Evolutionary conservation across 306 rosid species (phyloP), one percentile per base, ranked within the genome.

Genomic region (Inga laurina): DNA sequence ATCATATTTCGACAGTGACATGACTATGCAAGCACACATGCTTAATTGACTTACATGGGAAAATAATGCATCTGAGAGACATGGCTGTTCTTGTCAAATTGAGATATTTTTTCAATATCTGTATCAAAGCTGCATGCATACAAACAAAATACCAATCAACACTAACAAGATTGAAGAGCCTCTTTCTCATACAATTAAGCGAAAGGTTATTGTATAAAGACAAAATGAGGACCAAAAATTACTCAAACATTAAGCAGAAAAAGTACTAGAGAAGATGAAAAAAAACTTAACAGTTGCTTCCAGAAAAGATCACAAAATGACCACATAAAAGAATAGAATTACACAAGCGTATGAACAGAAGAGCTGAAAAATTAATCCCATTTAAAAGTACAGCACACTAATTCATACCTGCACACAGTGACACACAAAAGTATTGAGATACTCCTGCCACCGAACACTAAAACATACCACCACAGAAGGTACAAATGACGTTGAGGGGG

Each of bases 1-100:
- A 44, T 35, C 22, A 32, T 54, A 80, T 43, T 75, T 79, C 45
- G 59, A 73, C 72, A 54, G 21, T 41, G 44, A 27, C 72, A 48
- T 9, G 34, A 78, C 24, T 59, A 84, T 21, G 39, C 48, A 70
- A 62, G 74, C 16, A 71, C 18, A 79, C 45, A 49, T 78, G 81
- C 51, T 61, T 41, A 78, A 76, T 83, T 34, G 69, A 80, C 88
- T 86, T 91, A 89, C 94, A 57, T 69, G 80, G 89, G 85, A 75
- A 91, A 82, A 83, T 87, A 87, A 80, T 7, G 57, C 84, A 51
- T 80, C 65, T 57, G 82, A 81, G 82, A 75, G 52, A 80, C 66
- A 82, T 45, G 49, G 67, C 61, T 54, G 57, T 43, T 79, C 75
- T 32, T 74, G 62, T 81, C 87, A 78, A 75, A 68, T 67, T 72